phyloP scores from a whole-genome alignment of 257 asterid genomes.

The Nicotiana benthamiana region DNA sequence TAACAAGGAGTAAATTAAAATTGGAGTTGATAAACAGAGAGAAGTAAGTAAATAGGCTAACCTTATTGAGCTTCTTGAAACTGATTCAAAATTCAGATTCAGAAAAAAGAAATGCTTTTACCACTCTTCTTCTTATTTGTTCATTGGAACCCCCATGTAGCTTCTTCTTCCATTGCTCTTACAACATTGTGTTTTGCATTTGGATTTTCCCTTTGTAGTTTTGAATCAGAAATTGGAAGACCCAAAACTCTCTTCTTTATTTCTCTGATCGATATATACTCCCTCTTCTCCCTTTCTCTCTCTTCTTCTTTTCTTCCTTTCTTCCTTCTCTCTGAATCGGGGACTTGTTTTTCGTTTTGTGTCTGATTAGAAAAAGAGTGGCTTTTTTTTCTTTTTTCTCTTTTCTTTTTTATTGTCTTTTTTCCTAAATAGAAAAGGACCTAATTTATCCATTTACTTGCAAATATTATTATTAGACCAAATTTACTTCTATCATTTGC shows the following conservation, averaged over 20 bases:
- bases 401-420: neutral
- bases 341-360: constrained; percentile 31
- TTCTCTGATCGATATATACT: constrained; percentile 22
- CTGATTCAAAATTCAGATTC: constrained; percentile 30
- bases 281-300: constrained; percentile 31
- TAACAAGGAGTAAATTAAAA: neutral
- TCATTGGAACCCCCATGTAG: constrained; percentile 46
- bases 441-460: too few relatives aligned
- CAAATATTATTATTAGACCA: too few relatives aligned
- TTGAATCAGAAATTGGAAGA: constrained; percentile 12
- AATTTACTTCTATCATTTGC: too few relatives aligned
- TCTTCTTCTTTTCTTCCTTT: constrained; percentile 29
- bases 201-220: constrained; percentile 26
- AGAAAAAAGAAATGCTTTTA: constrained; percentile 13
- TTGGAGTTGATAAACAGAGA: neutral
- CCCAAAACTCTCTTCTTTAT: constrained; percentile 25
- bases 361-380: constrained; percentile 28
- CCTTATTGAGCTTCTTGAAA: constrained; percentile 15
- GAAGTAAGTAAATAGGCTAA: constrained; percentile 5
- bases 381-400: neutral
- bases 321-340: constrained; percentile 10
- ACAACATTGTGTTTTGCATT: constrained; percentile 39
- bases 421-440: neutral
- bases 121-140: constrained; percentile 27
- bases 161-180: constrained; percentile 46